Conservation (phyloP, 2,329 filamentous ascomycete species). For the Fusarium pilosicola region DNA sequence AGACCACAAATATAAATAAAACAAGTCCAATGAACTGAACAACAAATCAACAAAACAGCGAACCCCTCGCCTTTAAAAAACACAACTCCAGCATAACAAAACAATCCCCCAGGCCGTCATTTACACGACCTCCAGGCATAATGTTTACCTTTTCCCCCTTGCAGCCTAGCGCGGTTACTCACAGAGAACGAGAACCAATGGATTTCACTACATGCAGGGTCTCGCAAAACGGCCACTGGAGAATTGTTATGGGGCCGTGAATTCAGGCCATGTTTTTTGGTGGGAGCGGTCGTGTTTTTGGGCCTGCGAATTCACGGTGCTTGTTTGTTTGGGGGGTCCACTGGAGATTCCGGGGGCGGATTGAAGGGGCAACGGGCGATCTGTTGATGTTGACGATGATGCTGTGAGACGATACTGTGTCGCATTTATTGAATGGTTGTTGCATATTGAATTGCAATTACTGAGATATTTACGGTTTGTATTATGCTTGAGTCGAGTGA, state of each 20-base stretch:
- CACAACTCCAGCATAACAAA: constrained; percentile 11
- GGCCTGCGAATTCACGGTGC: constrained; percentile 32
- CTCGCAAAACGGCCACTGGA: constrained; percentile 32
- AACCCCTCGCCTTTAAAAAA: constrained; percentile 18
- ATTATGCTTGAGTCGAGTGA: background rate
- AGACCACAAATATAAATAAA: background rate
- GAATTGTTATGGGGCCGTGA: constrained; percentile 35
- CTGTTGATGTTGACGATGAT: background rate
- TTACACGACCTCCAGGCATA: constrained; percentile 19
- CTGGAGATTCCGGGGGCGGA: background rate
- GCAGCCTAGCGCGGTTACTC: constrained; percentile 48
- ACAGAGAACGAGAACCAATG: constrained; percentile 44
- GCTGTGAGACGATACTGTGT: background rate
- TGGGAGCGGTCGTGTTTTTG: constrained; percentile 12
- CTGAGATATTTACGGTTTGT: background rate
- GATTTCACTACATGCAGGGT: constrained; percentile 36
- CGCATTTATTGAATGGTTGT: background rate
- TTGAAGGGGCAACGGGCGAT: constrained; percentile 37
- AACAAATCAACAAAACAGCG: background rate
- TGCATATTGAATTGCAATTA: background rate
- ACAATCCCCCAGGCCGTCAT: constrained; percentile 13
- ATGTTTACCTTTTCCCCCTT: constrained; percentile 61
- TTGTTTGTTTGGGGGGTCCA: constrained; percentile 24
- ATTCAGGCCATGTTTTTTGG: constrained; percentile 34
- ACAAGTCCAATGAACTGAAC: background rate